phyloP scores from a whole-genome alignment of 345 rosid species.

The Anastatica hierochuntica region DNA sequence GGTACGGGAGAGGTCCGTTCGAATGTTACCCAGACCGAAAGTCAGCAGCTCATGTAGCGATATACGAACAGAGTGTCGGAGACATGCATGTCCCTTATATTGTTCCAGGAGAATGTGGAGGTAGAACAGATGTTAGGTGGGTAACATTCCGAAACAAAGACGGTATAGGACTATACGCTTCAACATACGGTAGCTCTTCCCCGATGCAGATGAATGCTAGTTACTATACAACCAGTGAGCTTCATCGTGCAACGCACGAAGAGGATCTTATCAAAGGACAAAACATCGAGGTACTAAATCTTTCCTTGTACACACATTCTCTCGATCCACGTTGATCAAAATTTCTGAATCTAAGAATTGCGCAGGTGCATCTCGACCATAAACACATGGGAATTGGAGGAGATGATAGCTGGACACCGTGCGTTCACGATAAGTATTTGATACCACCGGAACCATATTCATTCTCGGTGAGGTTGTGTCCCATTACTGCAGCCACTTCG shows the following conservation, averaged over 20 bases:
- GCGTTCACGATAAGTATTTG: constrained; percentile 66
- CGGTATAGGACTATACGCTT: constrained; percentile 76
- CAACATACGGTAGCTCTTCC: constrained; percentile 57
- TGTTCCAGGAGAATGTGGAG: constrained; percentile 85
- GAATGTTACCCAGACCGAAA: constrained; percentile 98
- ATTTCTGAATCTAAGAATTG: no score
- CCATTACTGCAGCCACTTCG: constrained; percentile 44
- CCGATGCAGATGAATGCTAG: constrained; percentile 96
- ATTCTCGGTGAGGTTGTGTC: constrained; percentile 55
- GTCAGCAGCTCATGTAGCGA: constrained; percentile 78
- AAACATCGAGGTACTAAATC: constrained; percentile 81
- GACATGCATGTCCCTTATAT: constrained; percentile 93
- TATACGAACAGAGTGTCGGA: constrained; percentile 50
- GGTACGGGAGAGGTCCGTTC: constrained; percentile 97
- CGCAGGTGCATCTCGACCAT: constrained; percentile 93
- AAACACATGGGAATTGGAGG: constrained; percentile 94
- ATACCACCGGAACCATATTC: constrained; percentile 66
- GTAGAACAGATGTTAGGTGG: constrained; percentile 96
- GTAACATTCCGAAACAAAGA: constrained; percentile 61
- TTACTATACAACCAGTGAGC: constrained; percentile 58
- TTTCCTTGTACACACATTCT: no score
- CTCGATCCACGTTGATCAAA: no score
- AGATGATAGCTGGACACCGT: constrained; percentile 91
- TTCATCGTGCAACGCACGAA: constrained; percentile 59
- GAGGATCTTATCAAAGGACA: constrained; percentile 66